Percentiles rank a stretch among this genome's conserved stretches.
Conservation (phyloP, 371 early-diverging fungal genomes). For the Capillidium heterosporum region DNA sequence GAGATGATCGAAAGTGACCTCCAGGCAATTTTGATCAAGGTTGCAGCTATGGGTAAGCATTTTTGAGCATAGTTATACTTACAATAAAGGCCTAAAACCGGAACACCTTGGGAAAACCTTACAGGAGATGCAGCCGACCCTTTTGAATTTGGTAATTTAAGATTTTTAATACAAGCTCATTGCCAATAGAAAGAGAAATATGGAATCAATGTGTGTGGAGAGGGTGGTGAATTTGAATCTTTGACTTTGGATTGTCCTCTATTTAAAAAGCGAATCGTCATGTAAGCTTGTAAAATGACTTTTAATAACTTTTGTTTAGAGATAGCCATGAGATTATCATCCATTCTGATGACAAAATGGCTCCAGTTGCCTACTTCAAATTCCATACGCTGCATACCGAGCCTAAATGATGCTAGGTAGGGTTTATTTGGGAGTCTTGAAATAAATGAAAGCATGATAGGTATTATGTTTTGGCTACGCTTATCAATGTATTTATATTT, state of each 20-base stretch:
- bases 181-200: slow-evolving; percentile 40
- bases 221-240: slow-evolving; percentile 99
- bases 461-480: no score
- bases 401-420: slow-evolving; percentile 36
- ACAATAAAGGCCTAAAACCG: slow-evolving; percentile 24
- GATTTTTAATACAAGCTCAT: background rate
- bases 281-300: no score
- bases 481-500: no score
- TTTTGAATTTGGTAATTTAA: slow-evolving; percentile 40
- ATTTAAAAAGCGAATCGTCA: slow-evolving; percentile 60
- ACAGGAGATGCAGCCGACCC: slow-evolving; percentile 47
- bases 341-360: slow-evolving; percentile 70
- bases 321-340: slow-evolving; percentile 42
- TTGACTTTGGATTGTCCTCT: slow-evolving; percentile 92
- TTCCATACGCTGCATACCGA: slow-evolving; percentile 36
- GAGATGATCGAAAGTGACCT: slow-evolving; percentile 84
- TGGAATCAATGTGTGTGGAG: slow-evolving; percentile 91
- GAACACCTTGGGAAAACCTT: slow-evolving; percentile 67
- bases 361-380: slow-evolving; percentile 60
- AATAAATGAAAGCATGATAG: no score
- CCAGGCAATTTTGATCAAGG: slow-evolving; percentile 82
- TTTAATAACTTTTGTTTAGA: background rate
- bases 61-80: background rate
- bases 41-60: slow-evolving; percentile 67
- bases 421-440: no score